phyloP scores from a whole-genome alignment of 2,329 filamentous ascomycete genomes.

The Fusarium anthophilum region DNA sequence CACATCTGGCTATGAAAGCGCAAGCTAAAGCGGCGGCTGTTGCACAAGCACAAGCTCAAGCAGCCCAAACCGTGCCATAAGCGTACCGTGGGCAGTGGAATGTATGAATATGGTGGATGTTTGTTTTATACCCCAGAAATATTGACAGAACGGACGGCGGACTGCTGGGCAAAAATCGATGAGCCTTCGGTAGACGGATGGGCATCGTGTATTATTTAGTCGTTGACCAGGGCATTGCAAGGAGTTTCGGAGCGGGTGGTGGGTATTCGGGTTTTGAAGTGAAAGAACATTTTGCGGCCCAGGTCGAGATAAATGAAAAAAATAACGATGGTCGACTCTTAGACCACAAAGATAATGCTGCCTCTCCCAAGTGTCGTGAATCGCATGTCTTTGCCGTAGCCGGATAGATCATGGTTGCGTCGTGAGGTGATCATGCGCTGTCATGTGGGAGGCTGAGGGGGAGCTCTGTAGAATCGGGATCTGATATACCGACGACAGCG shows the following conservation, averaged over 20 bases:
- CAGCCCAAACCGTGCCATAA: slow-evolving; percentile 31
- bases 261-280: slow-evolving; percentile 40
- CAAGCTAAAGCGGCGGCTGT: slow-evolving; percentile 36
- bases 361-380: neutral
- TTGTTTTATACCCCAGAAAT: slow-evolving; percentile 42
- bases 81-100: slow-evolving; percentile 2
- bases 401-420: neutral
- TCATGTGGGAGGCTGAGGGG: slow-evolving; percentile 27
- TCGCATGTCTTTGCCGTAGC: neutral
- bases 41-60: slow-evolving; percentile 32
- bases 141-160: slow-evolving; percentile 21
- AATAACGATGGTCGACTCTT: slow-evolving; percentile 30
- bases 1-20: slow-evolving; percentile 40
- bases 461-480: slow-evolving; percentile 18
- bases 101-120: slow-evolving; percentile 42
- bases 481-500: slow-evolving; percentile 2
- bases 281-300: slow-evolving; percentile 38
- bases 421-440: slow-evolving; percentile 23
- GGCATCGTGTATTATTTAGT: slow-evolving; percentile 39
- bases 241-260: slow-evolving; percentile 50
- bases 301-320: slow-evolving; percentile 38
- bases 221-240: slow-evolving; percentile 47
- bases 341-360: slow-evolving; percentile 15
- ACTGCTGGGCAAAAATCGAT: slow-evolving; percentile 16
- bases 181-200: neutral